Base-by-base conservation (phyloP, 306 rosid genomes). In the Vigna unguiculata region DNA sequence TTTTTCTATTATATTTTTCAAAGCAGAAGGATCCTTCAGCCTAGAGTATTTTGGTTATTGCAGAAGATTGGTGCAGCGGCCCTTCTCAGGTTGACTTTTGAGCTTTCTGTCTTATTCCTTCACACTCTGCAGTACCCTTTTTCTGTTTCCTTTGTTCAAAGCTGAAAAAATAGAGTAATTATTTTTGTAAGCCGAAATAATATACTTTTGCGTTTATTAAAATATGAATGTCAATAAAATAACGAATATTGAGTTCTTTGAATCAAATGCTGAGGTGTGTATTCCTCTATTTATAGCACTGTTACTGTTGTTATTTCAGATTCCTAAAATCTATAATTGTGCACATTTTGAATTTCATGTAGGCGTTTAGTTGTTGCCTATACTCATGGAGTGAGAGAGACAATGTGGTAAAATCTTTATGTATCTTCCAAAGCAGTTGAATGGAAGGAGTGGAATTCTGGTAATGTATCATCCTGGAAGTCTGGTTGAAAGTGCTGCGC, bases 11-110 rank as follows among this genome's bases (percentile, higher is more conserved):
- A 21, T 36, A 22, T n/a, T 75, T 45, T 58, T 62, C 13, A 55
- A 73, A 83, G 74, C 90, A 92, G 96, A 88, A 80, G 77, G 84
- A 81, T n/a, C 78, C 89, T 77, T 71, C 91, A 75, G 76, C 71
- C 6, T 78, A 75, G 76, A 53, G 75, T 40, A 47, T 16, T 49
- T 73, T 63, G 24, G 48, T 75, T 71, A 49, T 41, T 60, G 74
- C 68, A 25, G 38, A 65, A 76, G 46, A 63, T 65, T 55, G 79
- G 40, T 47, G 59, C 14, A 38, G 58, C 21, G 4, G 76, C 32
- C 60, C 38, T 73, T 80, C 55, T 64, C 68, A 82, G 89, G 89
- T 82, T 75, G 14, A 17, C 13, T 49, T 66, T 76, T 36, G 49
- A 57, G 71, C 40, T 20, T 57, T 61, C 46, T 58, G 25, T 32